Evolutionary conservation across 306 rosid species (phyloP).

Genomic region (Rosa lucieae): DNA sequence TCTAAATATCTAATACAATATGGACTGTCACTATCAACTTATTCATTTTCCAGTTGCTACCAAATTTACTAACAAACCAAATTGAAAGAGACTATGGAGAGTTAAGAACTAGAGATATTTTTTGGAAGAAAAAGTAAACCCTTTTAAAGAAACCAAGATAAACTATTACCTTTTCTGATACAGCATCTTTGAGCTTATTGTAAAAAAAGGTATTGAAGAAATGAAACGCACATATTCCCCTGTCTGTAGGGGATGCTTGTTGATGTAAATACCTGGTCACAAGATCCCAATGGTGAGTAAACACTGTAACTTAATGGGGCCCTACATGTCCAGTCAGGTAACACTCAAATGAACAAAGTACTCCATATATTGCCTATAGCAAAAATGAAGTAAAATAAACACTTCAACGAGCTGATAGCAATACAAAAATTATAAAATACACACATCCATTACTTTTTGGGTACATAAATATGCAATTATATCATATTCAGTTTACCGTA

Average conservation of each 20-base stretch:
- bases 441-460: background rate
- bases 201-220: conserved; percentile 91
- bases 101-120: conserved; percentile 14
- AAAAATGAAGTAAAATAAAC: conserved; percentile 6
- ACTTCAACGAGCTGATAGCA: background rate
- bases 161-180: conserved; percentile 62
- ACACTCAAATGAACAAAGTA: background rate
- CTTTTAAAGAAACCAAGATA: background rate
- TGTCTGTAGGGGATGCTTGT: conserved; percentile 56
- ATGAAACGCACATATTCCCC: conserved; percentile 59
- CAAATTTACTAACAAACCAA: background rate
- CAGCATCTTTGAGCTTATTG: conserved; percentile 85
- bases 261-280: conserved; percentile 75
- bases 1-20: background rate
- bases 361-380: background rate
- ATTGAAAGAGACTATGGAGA: background rate
- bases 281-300: conserved; percentile 17
- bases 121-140: background rate
- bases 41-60: background rate
- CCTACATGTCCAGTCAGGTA: background rate
- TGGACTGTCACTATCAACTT: background rate
- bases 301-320: background rate
- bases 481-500: conserved; percentile 52
- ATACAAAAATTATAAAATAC: background rate
- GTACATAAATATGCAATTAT: background rate